Evolutionary conservation across 345 rosid genomes (phyloP).

Genomic region (Noccaea caerulescens): DNA sequence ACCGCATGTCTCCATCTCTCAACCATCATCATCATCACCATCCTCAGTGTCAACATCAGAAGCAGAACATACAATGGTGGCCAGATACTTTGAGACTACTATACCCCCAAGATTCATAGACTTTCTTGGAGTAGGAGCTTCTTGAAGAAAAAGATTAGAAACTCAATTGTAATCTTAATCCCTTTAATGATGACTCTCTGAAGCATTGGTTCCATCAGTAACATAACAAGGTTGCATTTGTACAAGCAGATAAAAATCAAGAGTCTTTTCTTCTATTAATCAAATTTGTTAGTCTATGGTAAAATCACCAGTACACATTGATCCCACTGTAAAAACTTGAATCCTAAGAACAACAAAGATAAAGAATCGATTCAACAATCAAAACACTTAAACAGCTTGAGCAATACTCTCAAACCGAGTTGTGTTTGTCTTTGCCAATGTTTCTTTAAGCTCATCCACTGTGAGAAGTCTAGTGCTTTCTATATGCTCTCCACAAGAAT

Average conservation of each 20-base stretch:
- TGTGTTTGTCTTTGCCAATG: conserved; percentile 10
- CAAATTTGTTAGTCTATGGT: not conserved
- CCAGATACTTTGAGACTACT: conserved; percentile 25
- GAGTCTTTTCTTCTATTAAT: conserved; percentile 9
- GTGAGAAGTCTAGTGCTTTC: conserved; percentile 33
- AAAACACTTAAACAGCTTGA: conserved; percentile 21
- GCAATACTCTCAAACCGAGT: conserved; percentile 19
- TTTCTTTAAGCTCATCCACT: conserved; percentile 26
- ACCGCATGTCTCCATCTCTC: conserved; percentile 46
- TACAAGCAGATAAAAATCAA: conserved; percentile 26
- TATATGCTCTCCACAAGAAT: conserved; percentile 16
- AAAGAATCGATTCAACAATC: conserved; percentile 9
- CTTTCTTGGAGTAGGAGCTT: conserved; percentile 64
- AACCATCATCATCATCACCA: conserved; percentile 49
- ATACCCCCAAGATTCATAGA: conserved; percentile 55
- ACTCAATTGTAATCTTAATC: conserved; percentile 7
- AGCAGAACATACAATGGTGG: conserved; percentile 42
- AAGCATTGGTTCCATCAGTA: not conserved
- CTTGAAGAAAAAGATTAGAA: not conserved
- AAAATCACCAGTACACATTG: not conserved
- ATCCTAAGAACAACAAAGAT: conserved; percentile 10
- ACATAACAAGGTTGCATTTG: conserved; percentile 30
- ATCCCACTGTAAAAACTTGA: not conserved
- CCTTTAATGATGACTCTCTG: conserved; percentile 11
- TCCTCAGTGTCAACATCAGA: conserved; percentile 36